Base-by-base conservation (phyloP, 2,329 filamentous ascomycete genomes). In the Aspergillus piperis region DNA sequence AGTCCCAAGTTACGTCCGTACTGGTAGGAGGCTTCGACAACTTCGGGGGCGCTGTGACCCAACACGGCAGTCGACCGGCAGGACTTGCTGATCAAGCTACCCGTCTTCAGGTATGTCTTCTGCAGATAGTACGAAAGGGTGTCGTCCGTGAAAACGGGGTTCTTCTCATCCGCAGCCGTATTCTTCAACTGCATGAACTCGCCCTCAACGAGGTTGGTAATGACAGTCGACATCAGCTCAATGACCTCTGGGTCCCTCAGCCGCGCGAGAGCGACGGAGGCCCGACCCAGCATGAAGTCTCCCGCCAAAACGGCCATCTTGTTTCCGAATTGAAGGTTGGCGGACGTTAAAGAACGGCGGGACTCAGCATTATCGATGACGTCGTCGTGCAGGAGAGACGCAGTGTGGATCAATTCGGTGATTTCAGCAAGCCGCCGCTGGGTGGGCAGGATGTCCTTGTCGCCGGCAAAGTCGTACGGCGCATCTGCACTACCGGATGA, bases 121-220 rank as follows among this genome's bases (percentile, higher is more conserved):
- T 97, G 92, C 54, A 99, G 83, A 75, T 99, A 99, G 79, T 99
- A 98, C 25, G 87, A 85, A 63, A 99, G 85, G 1, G 92, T 90
- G 56, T 96, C 91, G 71, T 97, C 91, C 1, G 90, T 95, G 86
- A 90, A 98, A 8, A 84, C 81, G 1, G 94, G 94, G 67, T 90
- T 88, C 65, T 85, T 83, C 81, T 98, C 94, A 74, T 97, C 94
- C 66, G 86, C 84, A 49, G 90, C 91, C 1, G 95, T 98, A 78
- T 99, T 99, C 81, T 96, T 96, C 69, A 99, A 82, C 81, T 99
- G 95, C 95, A 99, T 99, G 81, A 99, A 98, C 78, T 99, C 95
- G 72, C 95, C 95, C 80, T 99, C 95, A 19, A 99, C 93, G 25
- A 99, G 82, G 75, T 99, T 99, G 48, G 95, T 94, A 68, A 99